These are phyloP conservation scores for Massarina eburnea DNA, from an alignment of 2,329 filamentous ascomycete genomes.

Conservation along the genomic window DNA sequence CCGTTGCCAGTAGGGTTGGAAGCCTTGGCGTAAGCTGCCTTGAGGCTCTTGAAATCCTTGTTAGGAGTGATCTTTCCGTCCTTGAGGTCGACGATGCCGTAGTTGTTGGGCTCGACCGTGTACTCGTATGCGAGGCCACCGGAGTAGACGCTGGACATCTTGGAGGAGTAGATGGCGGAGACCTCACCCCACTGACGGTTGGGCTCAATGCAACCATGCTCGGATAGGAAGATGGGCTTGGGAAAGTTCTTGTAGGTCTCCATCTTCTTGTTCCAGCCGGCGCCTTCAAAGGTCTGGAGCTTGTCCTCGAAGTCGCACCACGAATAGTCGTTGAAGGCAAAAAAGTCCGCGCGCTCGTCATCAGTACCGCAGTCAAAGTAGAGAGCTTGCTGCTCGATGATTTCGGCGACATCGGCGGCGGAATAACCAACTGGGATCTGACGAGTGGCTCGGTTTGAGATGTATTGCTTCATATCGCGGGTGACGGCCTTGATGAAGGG, in stretches of 20 bases:
- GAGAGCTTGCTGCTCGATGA: conserved; percentile 80
- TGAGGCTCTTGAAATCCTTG: conserved; percentile 63
- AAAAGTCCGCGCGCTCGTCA: conserved; percentile 84
- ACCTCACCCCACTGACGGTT: conserved; percentile 81
- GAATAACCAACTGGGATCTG: conserved; percentile 78
- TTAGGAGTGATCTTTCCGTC: conserved; percentile 59
- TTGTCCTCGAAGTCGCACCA: conserved; percentile 62
- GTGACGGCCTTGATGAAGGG: conserved; percentile 74
- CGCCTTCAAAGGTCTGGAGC: conserved; percentile 55
- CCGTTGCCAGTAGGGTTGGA: conserved; percentile 58
- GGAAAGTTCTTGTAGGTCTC: conserved; percentile 40
- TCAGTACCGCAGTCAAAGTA: conserved; percentile 95
- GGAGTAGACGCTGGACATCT: conserved; percentile 92
- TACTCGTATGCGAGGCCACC: conserved; percentile 97
- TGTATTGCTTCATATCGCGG: conserved; percentile 79
- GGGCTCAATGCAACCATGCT: conserved; percentile 87
- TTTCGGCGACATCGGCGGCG: conserved; percentile 80
- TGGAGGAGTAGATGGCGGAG: conserved; percentile 70
- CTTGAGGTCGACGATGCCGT: conserved; percentile 72
- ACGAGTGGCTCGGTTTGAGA: conserved; percentile 67
- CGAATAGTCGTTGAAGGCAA: conserved; percentile 87
- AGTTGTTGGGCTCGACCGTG: conserved; percentile 65
- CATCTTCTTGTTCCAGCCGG: conserved; percentile 69
- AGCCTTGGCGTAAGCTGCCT: conserved; percentile 53
- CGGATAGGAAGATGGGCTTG: conserved; percentile 75